Percentiles rank a stretch among this genome's conserved stretches.
phyloP scores from a whole-genome alignment of 441 rosid species.

The Gossypium schwendimanii region DNA sequence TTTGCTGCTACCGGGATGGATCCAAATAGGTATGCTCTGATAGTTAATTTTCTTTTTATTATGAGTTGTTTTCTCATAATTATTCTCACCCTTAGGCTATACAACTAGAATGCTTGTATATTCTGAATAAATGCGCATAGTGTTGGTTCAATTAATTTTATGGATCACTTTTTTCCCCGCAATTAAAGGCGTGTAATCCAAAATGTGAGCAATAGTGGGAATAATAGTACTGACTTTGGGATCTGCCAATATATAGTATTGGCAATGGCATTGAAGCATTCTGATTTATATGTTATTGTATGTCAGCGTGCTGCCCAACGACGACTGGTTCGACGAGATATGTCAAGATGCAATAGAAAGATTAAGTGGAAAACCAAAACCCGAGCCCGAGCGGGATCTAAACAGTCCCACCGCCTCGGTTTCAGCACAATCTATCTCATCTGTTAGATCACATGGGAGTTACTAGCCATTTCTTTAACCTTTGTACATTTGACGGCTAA shows the following conservation, averaged over 20 bases:
- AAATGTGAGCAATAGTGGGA: too few species aligned
- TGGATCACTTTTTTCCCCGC: too few species aligned
- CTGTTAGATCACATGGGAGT: slow-evolving; percentile 90
- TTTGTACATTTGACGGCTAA: slow-evolving; percentile 32
- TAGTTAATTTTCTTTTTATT: not conserved
- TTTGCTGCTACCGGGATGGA: slow-evolving; percentile 85
- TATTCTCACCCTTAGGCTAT: not conserved
- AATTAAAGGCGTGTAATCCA: too few species aligned
- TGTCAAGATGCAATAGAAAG: slow-evolving; percentile 78
- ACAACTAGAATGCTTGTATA: too few species aligned
- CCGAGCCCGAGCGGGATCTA: slow-evolving; percentile 40
- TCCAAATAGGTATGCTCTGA: slow-evolving; percentile 60
- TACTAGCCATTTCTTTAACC: slow-evolving; percentile 25
- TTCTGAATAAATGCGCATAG: too few species aligned
- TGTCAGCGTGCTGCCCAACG: slow-evolving; percentile 76
- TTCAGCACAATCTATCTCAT: slow-evolving; percentile 95
- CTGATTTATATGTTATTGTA: slow-evolving; percentile 4
- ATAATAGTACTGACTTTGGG: too few species aligned
- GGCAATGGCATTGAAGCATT: not conserved
- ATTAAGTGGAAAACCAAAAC: slow-evolving; percentile 74
- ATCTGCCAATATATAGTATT: too few species aligned
- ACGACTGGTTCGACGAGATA: slow-evolving; percentile 82
- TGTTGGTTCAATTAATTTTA: too few species aligned
- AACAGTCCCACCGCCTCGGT: slow-evolving; percentile 95
- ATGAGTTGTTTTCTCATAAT: not conserved